phyloP scores from a whole-genome alignment of 345 rosid genomes.

The Rubroshorea leprosula region DNA sequence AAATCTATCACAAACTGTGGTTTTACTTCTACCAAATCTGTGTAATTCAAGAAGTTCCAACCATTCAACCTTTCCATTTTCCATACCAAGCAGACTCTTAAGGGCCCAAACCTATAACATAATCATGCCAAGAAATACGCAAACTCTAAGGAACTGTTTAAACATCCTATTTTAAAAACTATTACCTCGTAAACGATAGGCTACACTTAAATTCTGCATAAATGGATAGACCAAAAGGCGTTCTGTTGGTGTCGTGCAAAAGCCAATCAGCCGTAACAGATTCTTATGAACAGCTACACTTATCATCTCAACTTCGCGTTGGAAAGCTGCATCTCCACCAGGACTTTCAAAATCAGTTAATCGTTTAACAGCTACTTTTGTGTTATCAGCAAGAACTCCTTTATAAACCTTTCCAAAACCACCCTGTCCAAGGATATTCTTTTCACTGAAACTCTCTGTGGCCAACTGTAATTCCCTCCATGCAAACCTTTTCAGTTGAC shows the following conservation, averaged over 20 bases:
- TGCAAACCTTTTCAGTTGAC: constrained; percentile 82
- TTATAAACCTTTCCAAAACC: constrained; percentile 95
- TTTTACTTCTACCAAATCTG: no score
- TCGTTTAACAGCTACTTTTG: constrained; percentile 88
- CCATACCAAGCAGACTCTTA: no score
- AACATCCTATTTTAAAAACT: background rate
- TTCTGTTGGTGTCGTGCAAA: constrained; percentile 90
- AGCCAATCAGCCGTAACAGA: constrained; percentile 79
- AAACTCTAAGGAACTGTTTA: background rate
- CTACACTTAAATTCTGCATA: constrained; percentile 93
- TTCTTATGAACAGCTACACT: constrained; percentile 95
- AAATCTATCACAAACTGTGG: no score
- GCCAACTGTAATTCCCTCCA: constrained; percentile 94
- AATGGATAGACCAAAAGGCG: constrained; percentile 89
- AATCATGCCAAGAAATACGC: no score
- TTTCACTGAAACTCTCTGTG: constrained; percentile 78
- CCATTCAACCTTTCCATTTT: no score
- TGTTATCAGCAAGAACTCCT: constrained; percentile 74
- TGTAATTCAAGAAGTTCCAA: no score
- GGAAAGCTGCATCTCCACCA: constrained; percentile 91
- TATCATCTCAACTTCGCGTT: constrained; percentile 96
- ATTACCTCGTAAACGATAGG: constrained; percentile 83
- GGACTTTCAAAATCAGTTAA: constrained; percentile 89
- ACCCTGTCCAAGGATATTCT: constrained; percentile 89
- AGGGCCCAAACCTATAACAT: no score